Evolutionary conservation across 108 stramenopile species (phyloP), one percentile per base, ranked within the genome.

Genomic region (Stephanodiscus minutulus): DNA sequence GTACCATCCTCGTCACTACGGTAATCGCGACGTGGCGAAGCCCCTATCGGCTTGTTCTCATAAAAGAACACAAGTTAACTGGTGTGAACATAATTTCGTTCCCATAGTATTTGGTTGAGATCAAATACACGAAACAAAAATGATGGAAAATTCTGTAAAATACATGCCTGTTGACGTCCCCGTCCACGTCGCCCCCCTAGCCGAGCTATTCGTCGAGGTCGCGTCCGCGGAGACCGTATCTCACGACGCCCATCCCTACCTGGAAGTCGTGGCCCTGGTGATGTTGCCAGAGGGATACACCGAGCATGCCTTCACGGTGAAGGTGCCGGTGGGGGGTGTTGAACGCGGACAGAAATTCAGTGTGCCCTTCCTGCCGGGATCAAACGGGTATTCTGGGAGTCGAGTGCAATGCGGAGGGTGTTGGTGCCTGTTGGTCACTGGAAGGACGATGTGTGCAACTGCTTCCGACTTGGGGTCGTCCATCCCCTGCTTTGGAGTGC

Each of bases 381-480:
- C 44, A 18, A 61, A 49, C 43, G 43, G 46, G 20, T 67, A 49
- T 44, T 1, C 56, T 6, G 66, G 63, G 2, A n/a, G n/a, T 21
- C 18, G 44, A n/a, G n/a, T n/a, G 63, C 63, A 8, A 64, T 64
- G 2, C 25, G 63, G 43, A 72, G 41, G n/a, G 35, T 18, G 8
- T 67, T 58, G 33, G 61, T 68, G 7, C 64, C 72, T 13, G 56
- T 55, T 29, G 66, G 53, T 15, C 60, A 61, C 35, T 75, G 74
- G 81, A 74, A 60, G 53, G 57, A 79, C 63, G 83, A 83, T 61
- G 74, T 21, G 20, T 29, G 68, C 52, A 73, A 27, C n/a, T 83
- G 83, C 43, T 75, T 55, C 27, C 54, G 68, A 3, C 74, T 57
- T 25, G 78, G 83, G 6, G 25, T 75, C 12, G 55, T 18, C 41